phyloP scores from a whole-genome alignment of 768 basidiomycete genomes.

The Xerocomus brunneocitrinus region DNA sequence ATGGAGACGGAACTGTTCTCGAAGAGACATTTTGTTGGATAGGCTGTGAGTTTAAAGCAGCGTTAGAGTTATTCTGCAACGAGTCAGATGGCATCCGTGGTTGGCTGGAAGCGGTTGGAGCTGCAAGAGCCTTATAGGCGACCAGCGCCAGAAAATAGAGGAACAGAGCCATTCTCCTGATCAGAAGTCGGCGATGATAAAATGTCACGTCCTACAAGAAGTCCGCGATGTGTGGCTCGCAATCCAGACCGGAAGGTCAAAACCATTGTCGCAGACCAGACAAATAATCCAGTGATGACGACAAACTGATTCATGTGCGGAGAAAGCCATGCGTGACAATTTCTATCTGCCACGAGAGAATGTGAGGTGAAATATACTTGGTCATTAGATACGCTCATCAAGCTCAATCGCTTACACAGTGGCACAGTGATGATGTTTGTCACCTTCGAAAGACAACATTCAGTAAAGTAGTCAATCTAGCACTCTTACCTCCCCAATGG shows the following conservation, averaged over 20 bases:
- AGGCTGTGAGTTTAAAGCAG: not conserved
- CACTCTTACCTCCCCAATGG: no score
- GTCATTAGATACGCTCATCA: no score
- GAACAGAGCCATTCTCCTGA: constrained; percentile 6
- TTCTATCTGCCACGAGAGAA: not conserved
- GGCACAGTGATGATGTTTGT: no score
- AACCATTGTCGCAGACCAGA: constrained; percentile 4
- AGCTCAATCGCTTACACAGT: no score
- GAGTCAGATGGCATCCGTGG: not conserved
- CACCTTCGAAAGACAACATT: not conserved
- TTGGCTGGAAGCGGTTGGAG: constrained; percentile 11
- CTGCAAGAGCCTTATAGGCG: constrained; percentile 4
- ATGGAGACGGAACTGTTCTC: not conserved
- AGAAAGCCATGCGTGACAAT: not conserved
- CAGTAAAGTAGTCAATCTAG: no score
- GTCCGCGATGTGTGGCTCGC: constrained; percentile 1
- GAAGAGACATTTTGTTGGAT: not conserved
- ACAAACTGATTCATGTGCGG: not conserved
- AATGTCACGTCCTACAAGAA: not conserved
- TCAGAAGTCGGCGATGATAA: not conserved
- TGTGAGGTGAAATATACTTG: not conserved
- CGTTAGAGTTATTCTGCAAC: not conserved
- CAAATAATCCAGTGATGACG: not conserved
- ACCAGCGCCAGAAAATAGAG: constrained; percentile 16
- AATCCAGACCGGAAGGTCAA: constrained; percentile 1